Conservation (phyloP, 306 rosid species). For the Aeschynomene evenia region DNA sequence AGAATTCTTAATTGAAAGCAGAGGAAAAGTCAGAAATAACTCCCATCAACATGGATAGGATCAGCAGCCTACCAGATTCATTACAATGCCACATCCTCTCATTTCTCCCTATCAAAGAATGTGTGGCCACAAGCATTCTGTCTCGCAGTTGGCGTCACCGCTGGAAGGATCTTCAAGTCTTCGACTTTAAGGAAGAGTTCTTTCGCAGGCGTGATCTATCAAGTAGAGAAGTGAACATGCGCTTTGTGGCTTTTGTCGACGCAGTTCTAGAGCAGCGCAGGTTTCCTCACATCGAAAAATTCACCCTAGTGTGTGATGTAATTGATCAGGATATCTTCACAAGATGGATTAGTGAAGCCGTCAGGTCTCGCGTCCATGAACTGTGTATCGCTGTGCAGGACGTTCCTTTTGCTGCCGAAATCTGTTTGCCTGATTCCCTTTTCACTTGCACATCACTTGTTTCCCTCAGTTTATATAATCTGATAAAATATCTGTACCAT, state of each 20-base stretch:
- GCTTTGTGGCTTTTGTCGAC: not conserved
- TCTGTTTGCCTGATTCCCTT: not conserved
- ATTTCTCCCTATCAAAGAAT: not conserved
- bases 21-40: no score
- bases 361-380: not conserved
- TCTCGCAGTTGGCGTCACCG: not conserved
- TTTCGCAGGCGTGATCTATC: no score
- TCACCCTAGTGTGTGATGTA: not conserved
- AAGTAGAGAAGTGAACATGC: no score
- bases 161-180: not conserved
- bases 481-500: not conserved
- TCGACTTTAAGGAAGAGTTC: not conserved
- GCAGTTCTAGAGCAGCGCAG: not conserved
- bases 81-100: slow-evolving; percentile 28
- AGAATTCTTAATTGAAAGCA: no score
- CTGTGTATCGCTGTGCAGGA: not conserved
- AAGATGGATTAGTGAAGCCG: not conserved
- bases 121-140: not conserved
- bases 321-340: no score
- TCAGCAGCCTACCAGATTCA: not conserved
- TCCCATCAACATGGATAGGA: not conserved
- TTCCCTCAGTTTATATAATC: not conserved
- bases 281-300: not conserved
- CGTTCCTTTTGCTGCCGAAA: no score
- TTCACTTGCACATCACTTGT: not conserved